Evolutionary conservation across 2,329 filamentous ascomycete genomes (phyloP).

Genomic region (Diaporthe sp.): DNA sequence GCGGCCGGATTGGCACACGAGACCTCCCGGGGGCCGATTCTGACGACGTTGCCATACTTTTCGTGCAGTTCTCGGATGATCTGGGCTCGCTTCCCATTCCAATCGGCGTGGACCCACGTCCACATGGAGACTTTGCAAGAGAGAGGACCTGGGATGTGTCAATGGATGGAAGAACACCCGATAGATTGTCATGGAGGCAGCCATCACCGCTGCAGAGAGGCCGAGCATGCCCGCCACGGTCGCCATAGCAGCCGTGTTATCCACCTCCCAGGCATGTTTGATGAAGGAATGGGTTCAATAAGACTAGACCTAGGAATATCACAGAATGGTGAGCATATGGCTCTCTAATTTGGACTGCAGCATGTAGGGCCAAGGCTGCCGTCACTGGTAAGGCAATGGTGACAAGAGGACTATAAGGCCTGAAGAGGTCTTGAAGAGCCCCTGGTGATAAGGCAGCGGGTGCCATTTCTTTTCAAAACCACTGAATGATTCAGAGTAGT

Average conservation of each 20-base stretch:
- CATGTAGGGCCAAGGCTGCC: conserved; percentile 3
- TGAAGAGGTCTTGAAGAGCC: background rate
- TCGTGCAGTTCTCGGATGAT: conserved; percentile 1
- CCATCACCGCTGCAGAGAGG: background rate
- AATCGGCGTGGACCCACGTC: background rate
- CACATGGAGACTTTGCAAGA: background rate
- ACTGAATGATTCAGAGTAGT: background rate
- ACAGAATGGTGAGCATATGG: conserved; percentile 5
- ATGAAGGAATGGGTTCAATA: background rate
- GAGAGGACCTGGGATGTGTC: background rate
- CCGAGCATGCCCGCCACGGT: background rate
- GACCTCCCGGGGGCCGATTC: background rate
- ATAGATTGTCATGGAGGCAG: background rate
- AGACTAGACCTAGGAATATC: background rate
- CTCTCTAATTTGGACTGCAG: conserved; percentile 1
- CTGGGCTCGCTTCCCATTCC: background rate
- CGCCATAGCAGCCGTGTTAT: background rate
- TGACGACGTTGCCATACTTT: conserved; percentile 4
- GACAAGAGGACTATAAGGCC: conserved; percentile 3
- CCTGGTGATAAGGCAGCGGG: background rate
- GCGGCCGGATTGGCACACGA: background rate
- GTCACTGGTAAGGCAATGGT: background rate
- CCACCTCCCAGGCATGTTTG: conserved; percentile 5
- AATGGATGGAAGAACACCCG: conserved; percentile 10
- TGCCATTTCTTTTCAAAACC: background rate